phyloP scores from a whole-genome alignment of 2,329 filamentous ascomycete species.

The Plectosphaerella sp. region DNA sequence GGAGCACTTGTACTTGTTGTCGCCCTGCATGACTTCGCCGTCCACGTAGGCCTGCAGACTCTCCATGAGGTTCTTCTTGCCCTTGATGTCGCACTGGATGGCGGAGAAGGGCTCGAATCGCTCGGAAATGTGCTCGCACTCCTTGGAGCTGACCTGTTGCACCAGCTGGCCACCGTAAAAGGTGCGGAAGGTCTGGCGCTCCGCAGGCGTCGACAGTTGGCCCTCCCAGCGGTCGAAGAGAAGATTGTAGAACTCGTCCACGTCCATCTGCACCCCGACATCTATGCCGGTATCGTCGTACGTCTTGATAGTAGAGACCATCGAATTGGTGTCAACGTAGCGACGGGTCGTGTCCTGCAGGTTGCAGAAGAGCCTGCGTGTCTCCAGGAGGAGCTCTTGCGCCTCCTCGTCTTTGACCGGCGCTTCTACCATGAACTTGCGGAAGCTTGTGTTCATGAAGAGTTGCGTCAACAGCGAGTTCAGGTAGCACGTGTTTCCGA shows the following conservation, averaged over 20 bases:
- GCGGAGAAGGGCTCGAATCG: conserved; percentile 86
- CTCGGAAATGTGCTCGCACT: conserved; percentile 91
- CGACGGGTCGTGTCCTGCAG: conserved; percentile 81
- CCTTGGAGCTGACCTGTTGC: conserved; percentile 91
- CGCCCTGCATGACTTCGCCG: conserved; percentile 94
- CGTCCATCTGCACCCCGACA: conserved; percentile 90
- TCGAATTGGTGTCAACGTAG: conserved; percentile 65
- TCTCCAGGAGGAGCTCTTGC: conserved; percentile 69
- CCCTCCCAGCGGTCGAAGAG: conserved; percentile 88
- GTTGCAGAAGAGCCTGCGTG: conserved; percentile 75
- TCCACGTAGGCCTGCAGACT: conserved; percentile 94
- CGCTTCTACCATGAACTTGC: conserved; percentile 74
- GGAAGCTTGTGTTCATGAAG: conserved; percentile 90
- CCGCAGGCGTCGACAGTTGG: conserved; percentile 64
- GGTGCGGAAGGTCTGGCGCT: conserved; percentile 68
- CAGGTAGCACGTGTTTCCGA: conserved; percentile 95
- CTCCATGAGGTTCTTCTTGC: conserved; percentile 76
- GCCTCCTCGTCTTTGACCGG: conserved; percentile 49
- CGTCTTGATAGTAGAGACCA: conserved; percentile 73
- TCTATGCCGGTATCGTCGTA: conserved; percentile 83
- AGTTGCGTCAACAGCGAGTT: conserved; percentile 93
- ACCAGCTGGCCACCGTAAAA: conserved; percentile 92
- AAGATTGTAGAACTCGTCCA: conserved; percentile 95
- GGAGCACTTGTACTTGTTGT: conserved; percentile 98
- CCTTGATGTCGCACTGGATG: conserved; percentile 94